Evolutionary conservation across 768 basidiomycete genomes (phyloP).

Genomic region (Ramaria rubella): DNA sequence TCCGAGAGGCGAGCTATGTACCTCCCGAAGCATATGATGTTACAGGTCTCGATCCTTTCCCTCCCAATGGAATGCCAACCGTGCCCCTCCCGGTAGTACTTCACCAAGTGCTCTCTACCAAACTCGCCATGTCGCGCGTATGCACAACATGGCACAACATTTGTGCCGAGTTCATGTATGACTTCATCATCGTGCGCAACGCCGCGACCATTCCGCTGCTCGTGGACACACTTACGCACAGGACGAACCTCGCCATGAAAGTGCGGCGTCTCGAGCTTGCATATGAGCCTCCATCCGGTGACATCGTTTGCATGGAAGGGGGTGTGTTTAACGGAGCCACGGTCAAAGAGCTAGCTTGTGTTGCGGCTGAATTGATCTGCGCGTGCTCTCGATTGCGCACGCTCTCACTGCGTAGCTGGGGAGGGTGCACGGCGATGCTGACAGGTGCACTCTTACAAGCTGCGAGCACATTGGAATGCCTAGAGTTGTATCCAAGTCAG

Average conservation of each 20-base stretch:
- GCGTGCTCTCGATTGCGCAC: neutral
- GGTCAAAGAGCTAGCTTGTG: neutral
- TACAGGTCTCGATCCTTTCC: neutral
- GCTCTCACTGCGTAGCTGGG: neutral
- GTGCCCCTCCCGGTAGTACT: neutral
- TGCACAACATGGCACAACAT: neutral
- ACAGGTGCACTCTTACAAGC: neutral
- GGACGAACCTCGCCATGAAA: neutral
- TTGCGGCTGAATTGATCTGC: neutral
- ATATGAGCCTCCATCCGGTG: neutral
- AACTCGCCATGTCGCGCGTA: neutral
- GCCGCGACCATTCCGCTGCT: neutral
- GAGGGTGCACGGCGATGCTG: neutral
- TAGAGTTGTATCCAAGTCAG: neutral
- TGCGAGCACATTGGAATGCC: neutral
- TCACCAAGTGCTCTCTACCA: neutral
- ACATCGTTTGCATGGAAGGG: neutral
- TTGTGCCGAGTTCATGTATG: neutral
- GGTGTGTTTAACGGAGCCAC: neutral
- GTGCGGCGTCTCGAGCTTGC: neutral
- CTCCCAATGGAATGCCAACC: neutral
- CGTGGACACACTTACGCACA: neutral
- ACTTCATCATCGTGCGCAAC: neutral
- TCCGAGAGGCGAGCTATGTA: constrained; percentile 3
- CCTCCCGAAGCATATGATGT: neutral